Evolutionary conservation across 139 green algal genomes (phyloP), one percentile per base, ranked within the genome.

Genomic region (Haematococcus lacustris): DNA sequence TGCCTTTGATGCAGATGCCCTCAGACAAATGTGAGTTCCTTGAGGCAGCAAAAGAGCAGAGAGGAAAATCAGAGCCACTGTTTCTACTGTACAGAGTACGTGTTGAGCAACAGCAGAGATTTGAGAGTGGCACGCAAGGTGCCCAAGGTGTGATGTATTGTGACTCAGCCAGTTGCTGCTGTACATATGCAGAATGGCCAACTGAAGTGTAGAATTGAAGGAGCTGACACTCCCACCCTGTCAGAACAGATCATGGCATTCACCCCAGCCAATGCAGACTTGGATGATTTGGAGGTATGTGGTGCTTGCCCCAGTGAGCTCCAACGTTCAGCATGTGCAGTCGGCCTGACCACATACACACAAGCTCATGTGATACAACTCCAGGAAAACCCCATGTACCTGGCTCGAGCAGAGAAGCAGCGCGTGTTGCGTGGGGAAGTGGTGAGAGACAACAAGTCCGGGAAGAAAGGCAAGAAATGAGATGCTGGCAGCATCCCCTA

Each of bases 81-180:
- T 91, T 91, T 70, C 66, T 89, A 3, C 38, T 91, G 0, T 91
- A 85, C 71, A 47, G 86, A 76, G 86, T 88, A 41, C 64, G 81
- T 64, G 30, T 1, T 68, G 41, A 17, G 34, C 33, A 9, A 41
- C 61, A 47, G 61, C 32, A 41, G 32, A 26, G 6, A 6, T 9
- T 41, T 25, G 4, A 41, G 32, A 68, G 7, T 51, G 63, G 33
- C 25, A 53, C 4, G 13, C 63, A 70, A 65, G 57, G 9, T 35
- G 21, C 28, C 5, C 28, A 13, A 65, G 25, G 21, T 37, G 5
- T 37, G 21, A 65, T 65, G 28, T 65, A 13, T 35, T 65, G 28
- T 65, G 9, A n/a, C 9, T 65, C 21, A 35, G 21, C 21, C 5
- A 5, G 21, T 33, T 65, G 5, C 5, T 65, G 5, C 17, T 65